Evolutionary conservation across 495 filamentous ascomycete species (phyloP).

Genomic region (Tuber calosporum): DNA sequence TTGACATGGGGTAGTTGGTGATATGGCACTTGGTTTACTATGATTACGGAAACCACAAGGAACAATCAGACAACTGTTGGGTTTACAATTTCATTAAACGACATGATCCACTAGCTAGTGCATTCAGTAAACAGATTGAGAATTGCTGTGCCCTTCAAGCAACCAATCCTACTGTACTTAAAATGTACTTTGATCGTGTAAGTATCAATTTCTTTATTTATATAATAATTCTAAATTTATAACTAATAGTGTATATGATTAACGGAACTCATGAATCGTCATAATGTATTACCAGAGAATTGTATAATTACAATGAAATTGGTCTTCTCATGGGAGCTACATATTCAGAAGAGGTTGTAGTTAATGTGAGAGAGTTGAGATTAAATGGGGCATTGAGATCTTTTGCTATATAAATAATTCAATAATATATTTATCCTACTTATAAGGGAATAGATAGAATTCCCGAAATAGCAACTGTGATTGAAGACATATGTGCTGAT

Average conservation of each 20-base stretch:
- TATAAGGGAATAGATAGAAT: background rate
- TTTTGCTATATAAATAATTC: too few relatives aligned
- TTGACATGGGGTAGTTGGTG: background rate
- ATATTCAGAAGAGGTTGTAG: conserved; percentile 1
- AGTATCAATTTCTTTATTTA: background rate
- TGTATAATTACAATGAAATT: conserved; percentile 10
- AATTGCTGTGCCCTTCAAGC: conserved; percentile 1
- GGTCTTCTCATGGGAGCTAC: conserved; percentile 2
- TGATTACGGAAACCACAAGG: background rate
- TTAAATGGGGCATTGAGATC: background rate
- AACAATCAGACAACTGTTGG: too few relatives aligned
- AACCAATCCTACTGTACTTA: conserved; percentile 11
- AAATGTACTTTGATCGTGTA: conserved; percentile 12
- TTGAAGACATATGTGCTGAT: conserved; percentile 8
- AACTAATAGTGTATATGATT: conserved; percentile 3
- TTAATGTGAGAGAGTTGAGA: background rate
- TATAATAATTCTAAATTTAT: background rate
- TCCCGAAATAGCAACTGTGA: conserved; percentile 8
- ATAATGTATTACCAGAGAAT: conserved; percentile 2
- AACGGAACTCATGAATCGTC: conserved; percentile 5
- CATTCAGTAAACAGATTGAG: conserved; percentile 7
- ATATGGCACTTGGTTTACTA: conserved; percentile 2
- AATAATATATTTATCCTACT: background rate
- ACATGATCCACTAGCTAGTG: background rate
- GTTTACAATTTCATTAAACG: conserved; percentile 3